Evolutionary conservation across 2,329 filamentous ascomycete genomes (phyloP).

Genomic region (Apiospora aurea): DNA sequence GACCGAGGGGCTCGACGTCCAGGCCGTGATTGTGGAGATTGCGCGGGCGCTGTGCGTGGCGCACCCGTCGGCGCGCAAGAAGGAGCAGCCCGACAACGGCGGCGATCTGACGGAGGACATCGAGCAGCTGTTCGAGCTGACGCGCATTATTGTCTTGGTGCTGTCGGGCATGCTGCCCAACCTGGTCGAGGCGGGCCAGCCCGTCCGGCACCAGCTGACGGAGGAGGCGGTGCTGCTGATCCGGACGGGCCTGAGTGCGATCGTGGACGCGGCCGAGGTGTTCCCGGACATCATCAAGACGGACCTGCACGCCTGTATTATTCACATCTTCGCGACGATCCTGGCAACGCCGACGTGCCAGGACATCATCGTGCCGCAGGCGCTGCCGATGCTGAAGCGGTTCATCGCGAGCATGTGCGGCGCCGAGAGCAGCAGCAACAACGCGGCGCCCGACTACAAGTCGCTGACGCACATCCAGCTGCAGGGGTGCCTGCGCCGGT

Average conservation of each 20-base stretch:
- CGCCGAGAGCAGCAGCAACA: slow-evolving; percentile 25
- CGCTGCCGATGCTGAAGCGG: slow-evolving; percentile 88
- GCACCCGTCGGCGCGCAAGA: slow-evolving; percentile 84
- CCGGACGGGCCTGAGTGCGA: slow-evolving; percentile 79
- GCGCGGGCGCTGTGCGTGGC: slow-evolving; percentile 88
- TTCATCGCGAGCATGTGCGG: slow-evolving; percentile 81
- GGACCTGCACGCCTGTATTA: slow-evolving; percentile 93
- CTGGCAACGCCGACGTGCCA: slow-evolving; percentile 89
- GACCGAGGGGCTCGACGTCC: slow-evolving; percentile 88
- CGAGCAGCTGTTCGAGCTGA: slow-evolving; percentile 96
- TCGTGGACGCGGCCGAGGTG: slow-evolving; percentile 93
- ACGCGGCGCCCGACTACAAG: slow-evolving; percentile 37
- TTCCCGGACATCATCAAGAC: slow-evolving; percentile 97
- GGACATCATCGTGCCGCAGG: slow-evolving; percentile 85
- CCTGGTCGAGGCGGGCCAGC: slow-evolving; percentile 70
- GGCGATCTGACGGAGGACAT: slow-evolving; percentile 93
- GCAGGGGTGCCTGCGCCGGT: slow-evolving; percentile 81
- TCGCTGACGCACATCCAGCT: slow-evolving; percentile 72
- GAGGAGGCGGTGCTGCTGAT: slow-evolving; percentile 87
- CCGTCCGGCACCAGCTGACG: slow-evolving; percentile 78
- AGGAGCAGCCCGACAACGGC: slow-evolving; percentile 66
- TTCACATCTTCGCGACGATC: slow-evolving; percentile 95
- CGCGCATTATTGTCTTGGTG: slow-evolving; percentile 93
- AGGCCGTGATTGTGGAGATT: slow-evolving; percentile 92
- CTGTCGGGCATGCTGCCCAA: slow-evolving; percentile 88